These are phyloP conservation scores for Sonneratia alba DNA, from an alignment of 345 rosid species.

Conservation along the genomic window DNA sequence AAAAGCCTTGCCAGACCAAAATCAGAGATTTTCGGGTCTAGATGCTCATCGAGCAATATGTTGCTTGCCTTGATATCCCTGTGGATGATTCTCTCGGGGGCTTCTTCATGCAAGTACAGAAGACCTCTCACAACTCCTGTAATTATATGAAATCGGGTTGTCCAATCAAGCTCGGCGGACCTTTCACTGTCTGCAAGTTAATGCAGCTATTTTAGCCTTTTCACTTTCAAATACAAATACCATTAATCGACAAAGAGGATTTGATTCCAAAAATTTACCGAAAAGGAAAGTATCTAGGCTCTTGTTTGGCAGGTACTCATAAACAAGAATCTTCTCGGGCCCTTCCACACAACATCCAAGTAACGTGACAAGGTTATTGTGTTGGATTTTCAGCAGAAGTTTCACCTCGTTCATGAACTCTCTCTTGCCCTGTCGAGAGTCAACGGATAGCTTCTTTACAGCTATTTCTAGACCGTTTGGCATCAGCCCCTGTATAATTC, in stretches of 20 bases:
- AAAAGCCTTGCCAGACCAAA: slow-evolving; percentile 82
- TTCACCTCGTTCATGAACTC: slow-evolving; percentile 71
- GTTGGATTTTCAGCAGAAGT: slow-evolving; percentile 59
- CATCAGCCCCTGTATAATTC: slow-evolving; percentile 42
- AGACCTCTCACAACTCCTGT: slow-evolving; percentile 70
- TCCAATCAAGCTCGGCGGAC: slow-evolving; percentile 49
- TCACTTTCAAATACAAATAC: background rate
- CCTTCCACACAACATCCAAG: slow-evolving; percentile 63
- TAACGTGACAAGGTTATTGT: slow-evolving; percentile 62
- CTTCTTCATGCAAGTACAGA: slow-evolving; percentile 71
- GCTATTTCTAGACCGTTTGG: slow-evolving; percentile 56
- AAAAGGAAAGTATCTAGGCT: slow-evolving; percentile 48
- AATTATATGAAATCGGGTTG: slow-evolving; percentile 40
- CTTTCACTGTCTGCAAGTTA: slow-evolving; percentile 36
- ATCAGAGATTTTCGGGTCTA: too few relatives aligned
- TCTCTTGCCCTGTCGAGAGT: slow-evolving; percentile 58
- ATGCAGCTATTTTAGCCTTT: background rate
- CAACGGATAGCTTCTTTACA: slow-evolving; percentile 52
- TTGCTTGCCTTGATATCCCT: slow-evolving; percentile 73
- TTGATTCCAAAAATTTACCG: slow-evolving; percentile 25
- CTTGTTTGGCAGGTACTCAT: slow-evolving; percentile 32
- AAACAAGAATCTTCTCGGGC: slow-evolving; percentile 69
- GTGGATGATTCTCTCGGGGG: slow-evolving; percentile 74
- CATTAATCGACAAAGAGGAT: background rate
- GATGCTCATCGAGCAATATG: too few relatives aligned